phyloP scores from a whole-genome alignment of 176 grass and related monocot species.

The Musa acuminata region DNA sequence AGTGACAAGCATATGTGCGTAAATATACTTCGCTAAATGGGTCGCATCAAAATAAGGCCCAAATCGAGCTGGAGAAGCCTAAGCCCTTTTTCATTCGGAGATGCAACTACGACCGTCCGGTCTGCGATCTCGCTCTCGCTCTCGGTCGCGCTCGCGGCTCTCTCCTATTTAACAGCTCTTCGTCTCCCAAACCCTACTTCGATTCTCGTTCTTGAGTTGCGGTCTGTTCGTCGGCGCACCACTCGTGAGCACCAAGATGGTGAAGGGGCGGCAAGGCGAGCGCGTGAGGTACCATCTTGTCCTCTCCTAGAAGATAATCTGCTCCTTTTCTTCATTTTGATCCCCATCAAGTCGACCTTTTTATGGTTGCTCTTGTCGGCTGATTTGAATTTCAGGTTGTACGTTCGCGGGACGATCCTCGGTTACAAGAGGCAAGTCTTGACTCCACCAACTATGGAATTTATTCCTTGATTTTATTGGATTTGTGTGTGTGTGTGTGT shows the following conservation, averaged over 20 bases:
- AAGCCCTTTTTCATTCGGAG: neutral
- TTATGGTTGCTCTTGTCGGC: neutral
- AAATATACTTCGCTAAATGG: no score
- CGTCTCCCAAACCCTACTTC: neutral
- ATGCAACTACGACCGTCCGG: neutral
- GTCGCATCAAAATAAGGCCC: no score
- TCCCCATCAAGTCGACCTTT: neutral
- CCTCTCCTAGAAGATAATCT: neutral
- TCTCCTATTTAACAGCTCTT: neutral
- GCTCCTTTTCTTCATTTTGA: neutral
- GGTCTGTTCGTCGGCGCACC: neutral
- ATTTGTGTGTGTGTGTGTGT: neutral
- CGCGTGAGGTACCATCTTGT: neutral
- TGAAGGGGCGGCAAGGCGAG: conserved; percentile 11
- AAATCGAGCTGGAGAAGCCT: no score
- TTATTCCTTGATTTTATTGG: neutral
- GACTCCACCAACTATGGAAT: neutral
- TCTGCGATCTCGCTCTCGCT: neutral
- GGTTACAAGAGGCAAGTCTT: conserved; percentile 4
- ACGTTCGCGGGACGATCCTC: conserved; percentile 7
- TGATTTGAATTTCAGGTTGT: neutral
- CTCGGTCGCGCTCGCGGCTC: no score
- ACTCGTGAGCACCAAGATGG: neutral
- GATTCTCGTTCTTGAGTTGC: neutral
- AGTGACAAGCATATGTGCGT: no score